Conservation (phyloP, 495 filamentous ascomycete species). For the Penicillium bovifimosum region DNA sequence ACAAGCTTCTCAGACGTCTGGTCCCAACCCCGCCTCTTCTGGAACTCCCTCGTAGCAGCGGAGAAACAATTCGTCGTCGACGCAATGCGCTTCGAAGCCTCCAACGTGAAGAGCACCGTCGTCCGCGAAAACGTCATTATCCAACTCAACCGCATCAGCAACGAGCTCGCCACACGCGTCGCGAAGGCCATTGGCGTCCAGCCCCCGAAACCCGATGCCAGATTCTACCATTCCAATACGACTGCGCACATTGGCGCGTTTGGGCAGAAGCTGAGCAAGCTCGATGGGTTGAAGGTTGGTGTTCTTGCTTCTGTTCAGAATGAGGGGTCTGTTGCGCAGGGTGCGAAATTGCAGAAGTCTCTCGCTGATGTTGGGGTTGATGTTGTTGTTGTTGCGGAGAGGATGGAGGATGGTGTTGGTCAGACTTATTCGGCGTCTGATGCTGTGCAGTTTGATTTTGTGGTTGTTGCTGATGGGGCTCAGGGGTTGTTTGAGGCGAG, state of each 20-base stretch:
- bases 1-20: conserved; percentile 69
- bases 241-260: conserved; percentile 61
- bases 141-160: conserved; percentile 66
- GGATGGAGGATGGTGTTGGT: conserved; percentile 49
- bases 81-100: conserved; percentile 69
- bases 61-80: conserved; percentile 77
- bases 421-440: conserved; percentile 68
- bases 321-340: conserved; percentile 39
- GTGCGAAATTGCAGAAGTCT: conserved; percentile 37
- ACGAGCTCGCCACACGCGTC: conserved; percentile 64
- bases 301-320: conserved; percentile 50
- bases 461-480: conserved; percentile 57
- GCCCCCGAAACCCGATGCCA: conserved; percentile 46
- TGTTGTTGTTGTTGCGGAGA: conserved; percentile 59
- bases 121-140: conserved; percentile 57
- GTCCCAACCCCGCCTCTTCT: conserved; percentile 71
- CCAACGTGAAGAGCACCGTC: conserved; percentile 48
- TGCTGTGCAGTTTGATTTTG: conserved; percentile 65
- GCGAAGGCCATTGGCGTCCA: conserved; percentile 55
- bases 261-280: conserved; percentile 48
- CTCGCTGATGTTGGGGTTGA: conserved; percentile 48
- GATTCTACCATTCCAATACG: conserved; percentile 69
- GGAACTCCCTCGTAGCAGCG: conserved; percentile 62
- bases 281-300: conserved; percentile 64
- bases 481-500: conserved; percentile 45